Percentiles rank a stretch among this genome's conserved stretches.
Conservation (phyloP, 768 basidiomycete species). For the Boletus rubescentipes region DNA sequence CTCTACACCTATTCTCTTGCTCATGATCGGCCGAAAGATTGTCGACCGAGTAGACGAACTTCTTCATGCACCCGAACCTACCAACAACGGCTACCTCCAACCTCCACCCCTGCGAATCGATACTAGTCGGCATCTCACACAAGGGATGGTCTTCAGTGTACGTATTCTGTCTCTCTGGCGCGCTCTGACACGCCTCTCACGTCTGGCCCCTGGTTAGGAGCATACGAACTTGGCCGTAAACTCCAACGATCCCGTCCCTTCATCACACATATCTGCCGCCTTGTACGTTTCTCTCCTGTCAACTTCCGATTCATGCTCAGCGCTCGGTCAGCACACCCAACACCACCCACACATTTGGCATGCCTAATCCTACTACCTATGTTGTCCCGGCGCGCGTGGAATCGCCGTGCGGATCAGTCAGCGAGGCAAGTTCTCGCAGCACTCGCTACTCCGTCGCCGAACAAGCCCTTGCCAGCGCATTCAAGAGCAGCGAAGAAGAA, state of each 20-base stretch:
- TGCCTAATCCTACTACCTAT: conserved; percentile 13
- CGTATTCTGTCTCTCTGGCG: neutral
- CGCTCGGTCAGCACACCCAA: conserved; percentile 23
- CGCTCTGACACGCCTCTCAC: neutral
- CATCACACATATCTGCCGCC: conserved; percentile 1
- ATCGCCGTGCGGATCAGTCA: conserved; percentile 29
- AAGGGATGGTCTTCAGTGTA: conserved; percentile 13
- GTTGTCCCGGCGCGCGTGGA: conserved; percentile 4
- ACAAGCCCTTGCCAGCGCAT: conserved; percentile 38
- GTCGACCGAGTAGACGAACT: conserved; percentile 27
- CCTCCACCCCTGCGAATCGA: conserved; percentile 18
- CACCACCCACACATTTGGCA: conserved; percentile 15
- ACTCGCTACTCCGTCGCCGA: conserved; percentile 48
- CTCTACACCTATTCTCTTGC: conserved; percentile 10
- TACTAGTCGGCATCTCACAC: conserved; percentile 2
- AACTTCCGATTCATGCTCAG: conserved; percentile 14
- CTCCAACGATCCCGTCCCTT: conserved; percentile 2
- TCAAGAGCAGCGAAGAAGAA: conserved; percentile 35
- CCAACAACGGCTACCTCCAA: conserved; percentile 4
- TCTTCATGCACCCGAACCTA: conserved; percentile 8
- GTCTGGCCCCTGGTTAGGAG: conserved; percentile 14
- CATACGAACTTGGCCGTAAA: conserved; percentile 18
- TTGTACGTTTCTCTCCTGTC: conserved; percentile 22
- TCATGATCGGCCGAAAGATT: conserved; percentile 30
- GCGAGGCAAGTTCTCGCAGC: conserved; percentile 30